Evolutionary conservation across 2,329 filamentous ascomycete genomes (phyloP).

Genomic region (Phyllosticta capitalensis): DNA sequence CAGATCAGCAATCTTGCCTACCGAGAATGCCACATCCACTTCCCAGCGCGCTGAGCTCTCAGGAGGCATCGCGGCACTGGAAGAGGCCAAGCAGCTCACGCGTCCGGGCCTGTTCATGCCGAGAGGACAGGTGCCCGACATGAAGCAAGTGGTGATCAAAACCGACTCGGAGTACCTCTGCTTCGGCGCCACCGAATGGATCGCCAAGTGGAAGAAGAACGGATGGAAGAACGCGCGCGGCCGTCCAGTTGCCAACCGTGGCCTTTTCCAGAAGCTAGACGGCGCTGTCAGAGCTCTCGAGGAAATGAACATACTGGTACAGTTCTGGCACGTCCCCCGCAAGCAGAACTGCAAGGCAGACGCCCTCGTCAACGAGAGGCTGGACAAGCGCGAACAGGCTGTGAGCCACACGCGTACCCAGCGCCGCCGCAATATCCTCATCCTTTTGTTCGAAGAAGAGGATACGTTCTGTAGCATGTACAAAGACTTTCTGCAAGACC

Average conservation of each 20-base stretch:
- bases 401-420: no score
- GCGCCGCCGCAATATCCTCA: not conserved
- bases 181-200: not conserved
- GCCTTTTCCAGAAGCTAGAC: not conserved
- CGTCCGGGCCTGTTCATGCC: not conserved
- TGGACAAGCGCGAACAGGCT: not conserved
- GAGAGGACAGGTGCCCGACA: no score
- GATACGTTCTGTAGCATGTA: not conserved
- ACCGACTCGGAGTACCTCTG: constrained; percentile 3
- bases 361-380: not conserved
- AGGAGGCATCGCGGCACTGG: constrained; percentile 1
- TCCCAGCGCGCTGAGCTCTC: not conserved
- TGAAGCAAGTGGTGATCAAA: not conserved
- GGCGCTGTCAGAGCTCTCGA: not conserved
- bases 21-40: no score
- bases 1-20: no score
- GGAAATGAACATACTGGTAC: not conserved
- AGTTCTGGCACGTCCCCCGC: not conserved
- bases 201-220: not conserved
- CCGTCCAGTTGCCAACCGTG: not conserved
- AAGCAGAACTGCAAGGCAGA: not conserved
- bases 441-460: not conserved
- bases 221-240: constrained; percentile 2
- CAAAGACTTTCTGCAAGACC: not conserved
- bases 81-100: not conserved